Conservation (phyloP, 805 yeast species). For the Schwanniomyces vanrijiae region DNA sequence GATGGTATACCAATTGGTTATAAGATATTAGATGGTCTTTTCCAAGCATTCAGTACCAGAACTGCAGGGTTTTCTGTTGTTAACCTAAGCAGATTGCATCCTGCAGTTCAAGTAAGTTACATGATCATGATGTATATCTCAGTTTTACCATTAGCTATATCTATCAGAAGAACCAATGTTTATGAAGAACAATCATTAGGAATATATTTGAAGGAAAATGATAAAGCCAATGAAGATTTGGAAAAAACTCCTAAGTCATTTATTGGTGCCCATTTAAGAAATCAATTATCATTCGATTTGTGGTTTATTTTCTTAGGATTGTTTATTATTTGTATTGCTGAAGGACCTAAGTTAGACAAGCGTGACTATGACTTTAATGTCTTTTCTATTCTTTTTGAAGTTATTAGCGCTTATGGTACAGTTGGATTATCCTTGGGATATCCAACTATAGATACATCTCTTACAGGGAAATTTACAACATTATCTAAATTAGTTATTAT, state of each 20-base stretch:
- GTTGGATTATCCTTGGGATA: constrained; percentile 92
- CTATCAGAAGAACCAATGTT: constrained; percentile 94
- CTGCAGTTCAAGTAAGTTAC: constrained; percentile 91
- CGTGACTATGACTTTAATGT: constrained; percentile 54
- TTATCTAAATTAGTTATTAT: constrained; percentile 82
- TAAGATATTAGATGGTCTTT: constrained; percentile 77
- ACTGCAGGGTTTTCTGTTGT: constrained; percentile 89
- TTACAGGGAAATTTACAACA: constrained; percentile 67
- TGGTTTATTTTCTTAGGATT: constrained; percentile 91
- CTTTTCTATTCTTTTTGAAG: constrained; percentile 79
- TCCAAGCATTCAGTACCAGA: constrained; percentile 89
- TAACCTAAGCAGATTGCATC: constrained; percentile 68
- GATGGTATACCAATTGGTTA: constrained; percentile 61
- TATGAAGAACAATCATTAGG: constrained; percentile 97
- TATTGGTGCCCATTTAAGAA: constrained; percentile 83
- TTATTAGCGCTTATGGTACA: constrained; percentile 94
- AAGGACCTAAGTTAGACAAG: constrained; percentile 58
- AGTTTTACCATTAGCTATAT: constrained; percentile 92
- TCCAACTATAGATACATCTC: constrained; percentile 64
- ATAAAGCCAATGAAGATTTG: constrained; percentile 25
- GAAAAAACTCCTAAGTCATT: constrained; percentile 56
- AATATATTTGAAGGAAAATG: constrained; percentile 55
- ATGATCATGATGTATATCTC: constrained; percentile 98
- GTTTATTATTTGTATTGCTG: constrained; percentile 84
- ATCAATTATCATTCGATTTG: constrained; percentile 88